phyloP scores from a whole-genome alignment of 345 rosid species.

The Eucalyptus curtisii region DNA sequence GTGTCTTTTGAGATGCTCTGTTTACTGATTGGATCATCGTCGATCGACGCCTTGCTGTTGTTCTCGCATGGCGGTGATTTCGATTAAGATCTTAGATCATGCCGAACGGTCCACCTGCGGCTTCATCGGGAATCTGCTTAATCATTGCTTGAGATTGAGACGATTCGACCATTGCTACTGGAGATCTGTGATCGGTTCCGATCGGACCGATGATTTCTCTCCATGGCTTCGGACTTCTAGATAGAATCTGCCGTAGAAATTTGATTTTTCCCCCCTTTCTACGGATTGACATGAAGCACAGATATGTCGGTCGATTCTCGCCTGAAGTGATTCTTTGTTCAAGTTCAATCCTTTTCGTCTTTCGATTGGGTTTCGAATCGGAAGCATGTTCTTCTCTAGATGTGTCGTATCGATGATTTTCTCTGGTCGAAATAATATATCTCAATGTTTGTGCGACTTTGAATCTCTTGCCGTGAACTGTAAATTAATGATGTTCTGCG shows the following conservation, averaged over 20 bases:
- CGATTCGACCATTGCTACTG: background rate
- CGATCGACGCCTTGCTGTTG: background rate
- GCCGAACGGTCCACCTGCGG: background rate
- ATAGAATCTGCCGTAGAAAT: background rate
- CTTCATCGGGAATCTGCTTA: background rate
- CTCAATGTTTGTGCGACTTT: background rate
- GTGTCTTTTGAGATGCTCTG: background rate
- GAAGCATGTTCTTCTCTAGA: background rate
- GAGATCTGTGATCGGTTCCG: background rate
- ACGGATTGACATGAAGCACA: background rate
- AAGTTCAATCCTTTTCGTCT: background rate
- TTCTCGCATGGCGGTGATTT: background rate
- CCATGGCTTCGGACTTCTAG: background rate
- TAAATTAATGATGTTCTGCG: background rate
- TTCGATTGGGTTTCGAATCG: background rate
- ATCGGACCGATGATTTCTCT: background rate
- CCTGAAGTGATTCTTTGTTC: background rate
- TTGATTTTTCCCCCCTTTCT: background rate
- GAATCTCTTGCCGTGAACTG: background rate
- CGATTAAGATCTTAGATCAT: background rate
- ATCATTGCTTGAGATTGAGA: background rate
- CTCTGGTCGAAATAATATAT: background rate
- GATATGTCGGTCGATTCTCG: background rate
- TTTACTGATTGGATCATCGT: background rate
- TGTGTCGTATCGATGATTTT: background rate